Base-by-base conservation (phyloP, 164 flowering plant species). In the Kalanchoe fedtschenkoi region DNA sequence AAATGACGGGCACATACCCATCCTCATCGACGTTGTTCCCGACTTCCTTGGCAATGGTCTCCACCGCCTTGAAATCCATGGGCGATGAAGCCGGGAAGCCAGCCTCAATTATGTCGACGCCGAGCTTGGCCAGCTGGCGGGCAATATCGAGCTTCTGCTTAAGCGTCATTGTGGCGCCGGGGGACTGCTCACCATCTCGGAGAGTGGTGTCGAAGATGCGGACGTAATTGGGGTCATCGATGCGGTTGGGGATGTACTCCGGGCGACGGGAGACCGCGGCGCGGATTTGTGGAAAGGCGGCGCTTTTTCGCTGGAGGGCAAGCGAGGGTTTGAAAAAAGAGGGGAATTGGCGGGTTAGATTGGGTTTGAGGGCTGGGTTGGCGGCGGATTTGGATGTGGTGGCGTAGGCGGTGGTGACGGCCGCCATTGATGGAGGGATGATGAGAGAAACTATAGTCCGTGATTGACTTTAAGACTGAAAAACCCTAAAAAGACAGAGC, bases 161-260 rank as follows among this genome's bases (percentile, higher is more conserved):
- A 62, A 83, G 75, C 33, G 96, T 87, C 80, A 95, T 78, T 55
- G 97, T 79, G 68, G 96, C 99, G 29, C 97, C 99, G 1, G 97
- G 99, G n/a, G 96, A 91, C 66, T 95, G 99, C 62, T 95, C 97
- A 28, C 99, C 97, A 51, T 91, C 99, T 37, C 99, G 95, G 63
- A 95, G 93, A 17, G 97, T 95, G 55, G 99, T 95, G 78, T 95
- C 99, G 70, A 95, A 95, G 55, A 95, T 73, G 56, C 99, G 91
- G 21, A 91, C 86, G 54, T 91, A 95, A 34, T 69, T 58, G 9
- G 96, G 95, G 74, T 95, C 90, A 10, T 87, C 24, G 41, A 95
- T 95, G 56, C 70, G 87, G 71, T 81, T 77, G 30, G 97, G 97
- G 59, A 81, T 68, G 77, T 95, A 95, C 0, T 66, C 70, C 1